Base-by-base conservation (phyloP, 164 flowering plant genomes). In the Magnolia changhungtana region DNA sequence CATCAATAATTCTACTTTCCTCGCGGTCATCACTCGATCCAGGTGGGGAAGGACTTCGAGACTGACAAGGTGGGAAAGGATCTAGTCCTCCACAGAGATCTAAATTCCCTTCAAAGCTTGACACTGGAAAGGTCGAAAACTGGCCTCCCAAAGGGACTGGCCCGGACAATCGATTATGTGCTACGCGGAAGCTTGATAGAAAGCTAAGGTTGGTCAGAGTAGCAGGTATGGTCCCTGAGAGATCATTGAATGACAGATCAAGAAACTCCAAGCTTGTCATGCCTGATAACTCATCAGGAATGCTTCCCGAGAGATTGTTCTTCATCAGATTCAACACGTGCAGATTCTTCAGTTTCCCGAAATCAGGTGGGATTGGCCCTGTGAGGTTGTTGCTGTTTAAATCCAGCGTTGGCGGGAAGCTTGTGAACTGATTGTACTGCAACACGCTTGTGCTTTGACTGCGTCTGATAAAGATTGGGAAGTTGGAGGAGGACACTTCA, bases 391-490 rank as follows among this genome's bases (percentile, higher is more conserved):
- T 80, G 64, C 23, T 21, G 59, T 65, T 50, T 20, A 80, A 50
- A 63, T 76, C 76, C 72, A 80, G 14, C n/a, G 76, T 72, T 7
- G 79, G 82, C 3, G 76, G 82, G 27, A 79, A 75, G 13, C 81
- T 75, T 66, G 27, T n/a, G 27, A 75, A 50, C 14, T 55, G 78
- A 55, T 65, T 75, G 31, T 79, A 79, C 69, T 64, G 74, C 24
- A 71, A 70, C 1, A n/a, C 66, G 6, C 21, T 65, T 52, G 66
- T 13, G 29, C 29, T 70, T 84, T 9, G 90, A 84, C 80, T 85
- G 67, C 92, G 81, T 79, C 89, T 91, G 4, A 88, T 89, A 77
- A 79, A 92, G 8, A 92, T 78, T 0, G 98, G 96, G 58, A 90
- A 82, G n/a, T 89, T 90, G 23, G 84, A 86, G 1, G 71, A 18